Evolutionary conservation across 495 filamentous ascomycete species (phyloP), one percentile per base, ranked within the genome.

Genomic region (Glonium stellatum): DNA sequence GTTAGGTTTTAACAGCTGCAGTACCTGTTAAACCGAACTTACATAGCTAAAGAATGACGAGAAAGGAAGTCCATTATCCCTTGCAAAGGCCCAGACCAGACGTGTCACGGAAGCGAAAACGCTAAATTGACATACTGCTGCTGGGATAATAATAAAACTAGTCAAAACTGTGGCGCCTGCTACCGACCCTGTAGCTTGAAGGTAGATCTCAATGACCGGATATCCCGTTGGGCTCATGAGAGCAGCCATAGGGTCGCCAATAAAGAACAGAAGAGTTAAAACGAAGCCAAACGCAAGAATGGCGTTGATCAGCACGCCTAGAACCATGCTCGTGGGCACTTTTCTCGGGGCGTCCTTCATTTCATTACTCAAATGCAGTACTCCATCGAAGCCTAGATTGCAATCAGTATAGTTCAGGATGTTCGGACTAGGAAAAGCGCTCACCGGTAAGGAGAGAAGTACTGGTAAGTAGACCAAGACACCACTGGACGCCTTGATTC

Each of bases 51-150:
- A 76, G 63, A 76, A 78, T 2, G 63, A 62, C 12, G 76, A 78
- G 62, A 79, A 81, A 3, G 83, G 83, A 0, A 85, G 68, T 13
- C 80, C 82, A 10, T 74, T 66, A 63, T 86, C 82, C 5, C 81
- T 69, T n/a, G 83, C 80, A 64, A 86, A 85, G 1, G 82, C 74
- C 77, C 79, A 85, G 13, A 72, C 73, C 52, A 79, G 75, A 22
- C 83, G 73, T 2, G 77, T 79, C n/a, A 76, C 73, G 9, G 79
- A 76, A 1, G 81, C 79, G 1, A 79, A 61, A n/a, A 73, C 67
- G 47, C 73, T 76, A 60, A 82, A 75, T 53, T 71, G 66, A 37
- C 73, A 73, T 53, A 74, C 72, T 54, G 71, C 68, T 23, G 71
- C 71, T 5, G 77, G 68, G 50, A 77, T 65, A 37, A 77, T 69